Percentiles rank a stretch among this genome's conserved stretches.
Evolutionary conservation across 164 flowering plant species (phyloP).

Genomic region (Brasenia schreberi): DNA sequence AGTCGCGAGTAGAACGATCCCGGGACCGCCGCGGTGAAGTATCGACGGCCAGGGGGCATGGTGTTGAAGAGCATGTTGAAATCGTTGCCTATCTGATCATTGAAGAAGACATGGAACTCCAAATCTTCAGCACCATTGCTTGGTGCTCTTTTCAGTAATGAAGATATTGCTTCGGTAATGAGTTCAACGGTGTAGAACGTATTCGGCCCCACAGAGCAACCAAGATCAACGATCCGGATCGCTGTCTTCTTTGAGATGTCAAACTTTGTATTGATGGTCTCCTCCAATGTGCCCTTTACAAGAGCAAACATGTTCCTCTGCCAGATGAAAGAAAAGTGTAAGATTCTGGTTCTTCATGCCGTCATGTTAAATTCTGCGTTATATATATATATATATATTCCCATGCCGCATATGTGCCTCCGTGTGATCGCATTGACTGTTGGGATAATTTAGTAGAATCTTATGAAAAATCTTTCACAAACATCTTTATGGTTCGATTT

Average conservation of each 20-base stretch:
- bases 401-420: no score
- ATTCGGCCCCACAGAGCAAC: conserved; percentile 19
- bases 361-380: not conserved
- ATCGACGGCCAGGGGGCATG: not conserved
- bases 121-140: not conserved
- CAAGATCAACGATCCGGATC: conserved; percentile 8
- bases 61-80: conserved; percentile 16
- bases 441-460: no score
- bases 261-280: not conserved
- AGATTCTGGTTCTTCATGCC: not conserved
- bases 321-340: not conserved
- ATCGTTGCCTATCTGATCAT: conserved; percentile 15
- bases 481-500: not conserved
- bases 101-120: conserved; percentile 19
- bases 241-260: not conserved
- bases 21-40: conserved; percentile 14
- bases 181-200: conserved; percentile 8
- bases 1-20: conserved; percentile 22
- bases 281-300: not conserved
- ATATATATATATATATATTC: no score
- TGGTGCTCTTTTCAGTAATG: not conserved
- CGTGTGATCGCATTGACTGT: no score
- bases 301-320: not conserved
- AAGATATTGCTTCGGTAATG: conserved; percentile 5
- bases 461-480: not conserved